Evolutionary conservation across 1,139 yeast species (phyloP).

Genomic region (Taphrina pruni): DNA sequence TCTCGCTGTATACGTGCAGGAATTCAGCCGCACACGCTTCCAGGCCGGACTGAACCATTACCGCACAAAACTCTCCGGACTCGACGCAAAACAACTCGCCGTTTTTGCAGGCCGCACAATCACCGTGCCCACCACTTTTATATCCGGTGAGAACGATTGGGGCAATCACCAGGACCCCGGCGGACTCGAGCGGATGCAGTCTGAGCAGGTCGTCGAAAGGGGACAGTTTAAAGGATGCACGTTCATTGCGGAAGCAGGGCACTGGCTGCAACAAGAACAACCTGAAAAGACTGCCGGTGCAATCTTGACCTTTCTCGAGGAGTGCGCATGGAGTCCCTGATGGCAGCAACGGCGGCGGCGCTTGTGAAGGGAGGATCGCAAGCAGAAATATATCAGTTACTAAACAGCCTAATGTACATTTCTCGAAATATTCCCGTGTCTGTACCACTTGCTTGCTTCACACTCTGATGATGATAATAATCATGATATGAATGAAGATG

Average conservation of each 20-base stretch:
- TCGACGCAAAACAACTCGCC: slow-evolving; percentile 13
- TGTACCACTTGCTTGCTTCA: slow-evolving; percentile 1
- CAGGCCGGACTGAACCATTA: slow-evolving; percentile 34
- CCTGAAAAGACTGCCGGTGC: slow-evolving; percentile 23
- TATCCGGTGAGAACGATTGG: slow-evolving; percentile 34
- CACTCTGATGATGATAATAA: background rate
- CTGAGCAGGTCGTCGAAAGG: background rate
- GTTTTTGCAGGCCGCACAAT: background rate
- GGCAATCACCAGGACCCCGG: slow-evolving; percentile 36
- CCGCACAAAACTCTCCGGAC: slow-evolving; percentile 8
- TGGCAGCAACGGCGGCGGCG: background rate
- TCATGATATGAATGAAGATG: too few relatives aligned
- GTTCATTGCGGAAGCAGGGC: slow-evolving; percentile 30
- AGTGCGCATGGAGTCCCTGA: slow-evolving; percentile 12
- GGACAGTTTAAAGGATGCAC: slow-evolving; percentile 8
- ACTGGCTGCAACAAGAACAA: slow-evolving; percentile 39
- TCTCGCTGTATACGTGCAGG: slow-evolving; percentile 12
- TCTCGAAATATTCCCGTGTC: background rate
- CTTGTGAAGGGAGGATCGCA: background rate
- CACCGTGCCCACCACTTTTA: slow-evolving; percentile 31
- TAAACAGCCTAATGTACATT: slow-evolving; percentile 17
- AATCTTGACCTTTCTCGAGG: slow-evolving; percentile 23
- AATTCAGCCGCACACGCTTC: slow-evolving; percentile 19
- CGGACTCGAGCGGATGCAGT: slow-evolving; percentile 29
- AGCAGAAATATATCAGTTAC: slow-evolving; percentile 19